Evolutionary conservation across 2,329 filamentous ascomycete genomes (phyloP).

Genomic region (Fusarium phyllophilum): DNA sequence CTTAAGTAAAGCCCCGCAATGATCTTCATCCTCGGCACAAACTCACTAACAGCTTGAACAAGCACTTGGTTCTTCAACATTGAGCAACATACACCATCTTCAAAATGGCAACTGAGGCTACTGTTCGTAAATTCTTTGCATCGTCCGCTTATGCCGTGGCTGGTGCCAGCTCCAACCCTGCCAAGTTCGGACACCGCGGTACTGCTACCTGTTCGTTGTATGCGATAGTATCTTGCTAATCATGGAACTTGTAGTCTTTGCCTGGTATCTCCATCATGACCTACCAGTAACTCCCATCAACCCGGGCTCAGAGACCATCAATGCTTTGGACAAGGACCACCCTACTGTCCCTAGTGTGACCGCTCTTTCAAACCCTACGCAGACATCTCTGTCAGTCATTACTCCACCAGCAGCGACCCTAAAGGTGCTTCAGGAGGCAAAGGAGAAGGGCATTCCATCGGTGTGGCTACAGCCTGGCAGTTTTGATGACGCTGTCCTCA

Average conservation of each 20-base stretch:
- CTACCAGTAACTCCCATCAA: conserved; percentile 88
- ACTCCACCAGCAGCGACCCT: conserved; percentile 84
- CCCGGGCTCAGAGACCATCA: conserved; percentile 73
- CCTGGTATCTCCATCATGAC: conserved; percentile 83
- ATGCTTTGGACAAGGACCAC: conserved; percentile 67
- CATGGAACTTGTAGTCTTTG: conserved; percentile 71
- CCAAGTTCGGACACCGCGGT: conserved; percentile 92
- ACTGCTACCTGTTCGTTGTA: conserved; percentile 33
- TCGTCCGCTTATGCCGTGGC: conserved; percentile 86
- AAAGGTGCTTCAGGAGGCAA: conserved; percentile 80
- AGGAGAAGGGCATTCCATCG: conserved; percentile 74
- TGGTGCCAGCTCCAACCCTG: conserved; percentile 84
- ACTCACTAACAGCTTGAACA: conserved; percentile 2
- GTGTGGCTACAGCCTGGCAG: conserved; percentile 94
- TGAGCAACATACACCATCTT: background rate
- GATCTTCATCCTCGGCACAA: conserved; percentile 24
- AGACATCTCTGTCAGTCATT: conserved; percentile 85
- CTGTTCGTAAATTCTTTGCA: conserved; percentile 82
- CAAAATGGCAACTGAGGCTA: conserved; percentile 72
- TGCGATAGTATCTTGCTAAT: conserved; percentile 2
- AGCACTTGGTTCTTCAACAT: background rate
- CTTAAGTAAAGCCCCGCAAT: conserved; percentile 36
- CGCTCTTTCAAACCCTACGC: conserved; percentile 70
- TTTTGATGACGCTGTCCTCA: conserved; percentile 79
- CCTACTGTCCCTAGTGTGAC: conserved; percentile 72